Evolutionary conservation across 2,329 filamentous ascomycete genomes (phyloP).

Genomic region (Neurospora sp.): DNA sequence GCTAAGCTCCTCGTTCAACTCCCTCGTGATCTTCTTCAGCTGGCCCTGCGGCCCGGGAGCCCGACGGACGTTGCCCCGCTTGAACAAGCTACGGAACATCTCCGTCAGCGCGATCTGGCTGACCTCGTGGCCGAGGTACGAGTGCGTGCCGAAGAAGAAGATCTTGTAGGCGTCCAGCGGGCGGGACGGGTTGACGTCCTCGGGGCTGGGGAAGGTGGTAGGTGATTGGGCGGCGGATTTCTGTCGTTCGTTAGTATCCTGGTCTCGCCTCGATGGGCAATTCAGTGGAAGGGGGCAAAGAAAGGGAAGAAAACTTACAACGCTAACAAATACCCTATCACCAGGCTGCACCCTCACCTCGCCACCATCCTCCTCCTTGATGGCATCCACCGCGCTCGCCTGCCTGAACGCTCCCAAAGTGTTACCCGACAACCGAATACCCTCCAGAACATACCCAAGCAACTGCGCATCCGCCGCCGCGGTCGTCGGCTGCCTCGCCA

Average conservation of each 20-base stretch:
- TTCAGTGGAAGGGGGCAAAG: background rate
- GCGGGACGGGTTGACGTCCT: constrained; percentile 51
- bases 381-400: constrained; percentile 34
- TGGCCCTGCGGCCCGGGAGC: constrained; percentile 55
- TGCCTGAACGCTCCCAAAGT: constrained; percentile 52
- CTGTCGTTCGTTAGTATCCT: constrained; percentile 14
- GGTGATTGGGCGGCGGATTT: constrained; percentile 42
- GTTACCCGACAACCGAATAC: constrained; percentile 53
- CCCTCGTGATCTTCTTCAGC: constrained; percentile 53
- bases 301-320: constrained; percentile 31
- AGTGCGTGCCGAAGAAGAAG: constrained; percentile 53
- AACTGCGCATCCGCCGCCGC: constrained; percentile 54
- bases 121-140: constrained; percentile 51
- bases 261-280: background rate
- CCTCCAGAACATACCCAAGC: constrained; percentile 63
- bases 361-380: constrained; percentile 40
- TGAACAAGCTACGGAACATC: constrained; percentile 58
- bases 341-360: constrained; percentile 42
- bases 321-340: constrained; percentile 54
- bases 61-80: constrained; percentile 48
- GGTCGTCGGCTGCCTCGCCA: constrained; percentile 44
- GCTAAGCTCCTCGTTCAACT: constrained; percentile 26
- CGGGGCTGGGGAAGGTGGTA: constrained; percentile 49
- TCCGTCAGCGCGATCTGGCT: constrained; percentile 54
- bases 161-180: constrained; percentile 56